Conservation (phyloP, 306 rosid species). For the Begonia fuchsioides region DNA sequence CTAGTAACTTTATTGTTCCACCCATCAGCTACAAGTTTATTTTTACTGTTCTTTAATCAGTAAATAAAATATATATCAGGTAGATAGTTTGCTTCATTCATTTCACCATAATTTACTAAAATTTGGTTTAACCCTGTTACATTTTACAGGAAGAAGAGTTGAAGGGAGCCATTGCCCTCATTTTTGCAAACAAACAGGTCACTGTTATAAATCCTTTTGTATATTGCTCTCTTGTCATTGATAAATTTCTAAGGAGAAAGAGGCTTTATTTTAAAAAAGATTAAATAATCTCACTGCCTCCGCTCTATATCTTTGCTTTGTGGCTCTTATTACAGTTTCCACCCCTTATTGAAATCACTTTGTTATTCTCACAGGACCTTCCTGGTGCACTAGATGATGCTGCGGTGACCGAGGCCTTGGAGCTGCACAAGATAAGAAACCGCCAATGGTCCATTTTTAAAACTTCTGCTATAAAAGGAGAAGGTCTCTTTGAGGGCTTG, state of each 20-base stretch:
- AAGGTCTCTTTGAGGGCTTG: slow-evolving; percentile 93
- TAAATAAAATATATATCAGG: neutral
- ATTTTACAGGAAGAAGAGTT: slow-evolving; percentile 81
- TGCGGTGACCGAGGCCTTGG: slow-evolving; percentile 81
- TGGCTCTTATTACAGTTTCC: neutral
- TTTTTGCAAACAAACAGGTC: slow-evolving; percentile 94
- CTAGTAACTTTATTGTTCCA: too few species aligned
- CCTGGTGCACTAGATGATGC: slow-evolving; percentile 96
- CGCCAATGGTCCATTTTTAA: slow-evolving; percentile 96
- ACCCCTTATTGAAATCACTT: slow-evolving; percentile 2
- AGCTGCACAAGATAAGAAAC: slow-evolving; percentile 86
- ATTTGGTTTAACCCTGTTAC: too few species aligned
- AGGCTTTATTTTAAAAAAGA: too few species aligned
- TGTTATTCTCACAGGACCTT: slow-evolving; percentile 51
- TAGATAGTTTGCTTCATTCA: neutral
- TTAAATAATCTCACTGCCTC: too few species aligned
- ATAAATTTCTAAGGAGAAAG: too few species aligned
- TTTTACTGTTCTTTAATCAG: too few species aligned
- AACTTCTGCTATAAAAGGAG: slow-evolving; percentile 93
- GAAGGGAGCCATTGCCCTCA: slow-evolving; percentile 83
- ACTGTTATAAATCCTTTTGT: slow-evolving; percentile 5
- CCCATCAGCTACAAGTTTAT: too few species aligned
- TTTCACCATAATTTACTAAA: too few species aligned
- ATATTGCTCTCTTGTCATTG: too few species aligned
- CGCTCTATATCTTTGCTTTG: neutral